These are phyloP conservation scores for Neofusicoccum ribis DNA, from an alignment of 2,329 filamentous ascomycete genomes.

Conservation along the genomic window DNA sequence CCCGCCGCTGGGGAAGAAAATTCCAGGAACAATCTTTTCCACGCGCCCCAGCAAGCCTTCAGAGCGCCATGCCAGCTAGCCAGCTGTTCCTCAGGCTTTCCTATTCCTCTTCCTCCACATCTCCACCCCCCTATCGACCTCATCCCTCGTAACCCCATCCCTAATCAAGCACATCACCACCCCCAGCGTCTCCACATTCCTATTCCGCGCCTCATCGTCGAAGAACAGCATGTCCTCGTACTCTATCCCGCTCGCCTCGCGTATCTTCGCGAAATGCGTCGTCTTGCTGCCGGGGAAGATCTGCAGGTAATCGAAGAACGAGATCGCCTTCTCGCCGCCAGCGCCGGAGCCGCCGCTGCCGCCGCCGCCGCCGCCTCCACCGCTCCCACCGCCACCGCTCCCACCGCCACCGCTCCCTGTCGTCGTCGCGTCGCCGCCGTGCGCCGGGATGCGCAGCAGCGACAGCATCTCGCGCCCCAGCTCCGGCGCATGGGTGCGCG, in stretches of 20 bases:
- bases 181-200: constrained; percentile 76
- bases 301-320: constrained; percentile 59
- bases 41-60: no score
- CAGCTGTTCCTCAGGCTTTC: constrained; percentile 26
- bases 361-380: no score
- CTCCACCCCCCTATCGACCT: constrained; percentile 76
- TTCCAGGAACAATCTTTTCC: no score
- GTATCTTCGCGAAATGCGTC: constrained; percentile 76
- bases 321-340: constrained; percentile 37
- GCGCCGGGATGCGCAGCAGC: constrained; percentile 60
- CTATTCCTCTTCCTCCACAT: constrained; percentile 77
- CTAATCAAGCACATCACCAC: constrained; percentile 81
- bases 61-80: no score
- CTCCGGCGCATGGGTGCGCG: constrained; percentile 76
- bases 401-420: constrained; percentile 8
- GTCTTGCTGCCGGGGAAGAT: constrained; percentile 78
- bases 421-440: constrained; percentile 55
- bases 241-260: constrained; percentile 67
- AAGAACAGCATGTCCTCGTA: constrained; percentile 94
- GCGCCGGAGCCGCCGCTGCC: no score
- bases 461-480: constrained; percentile 79
- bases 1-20: no score
- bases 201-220: constrained; percentile 85
- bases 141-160: constrained; percentile 74
- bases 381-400: background rate